Percentiles rank a stretch among this genome's conserved stretches.
Evolutionary conservation across 2,329 filamentous ascomycete genomes (phyloP).

Genomic region (Clarireedia hainanense): DNA sequence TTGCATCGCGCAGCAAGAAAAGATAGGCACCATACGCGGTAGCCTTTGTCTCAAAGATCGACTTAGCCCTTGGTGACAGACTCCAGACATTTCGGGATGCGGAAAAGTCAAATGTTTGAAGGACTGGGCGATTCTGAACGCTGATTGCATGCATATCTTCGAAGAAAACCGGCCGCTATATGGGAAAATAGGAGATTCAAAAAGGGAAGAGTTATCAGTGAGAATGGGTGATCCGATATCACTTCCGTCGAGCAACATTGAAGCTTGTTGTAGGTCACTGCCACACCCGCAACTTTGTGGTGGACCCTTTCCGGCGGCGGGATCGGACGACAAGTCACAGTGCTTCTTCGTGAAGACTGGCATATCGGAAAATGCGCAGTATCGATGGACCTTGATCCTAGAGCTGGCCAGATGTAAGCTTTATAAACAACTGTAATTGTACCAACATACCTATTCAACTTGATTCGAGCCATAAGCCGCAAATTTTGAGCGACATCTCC

Average conservation of each 20-base stretch:
- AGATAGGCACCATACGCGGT: conserved; percentile 28
- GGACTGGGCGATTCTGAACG: conserved; percentile 39
- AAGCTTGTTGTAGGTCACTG: neutral
- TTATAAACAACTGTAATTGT: no score
- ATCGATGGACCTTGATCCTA: conserved; percentile 44
- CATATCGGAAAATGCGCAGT: conserved; percentile 42
- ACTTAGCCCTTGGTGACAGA: no score
- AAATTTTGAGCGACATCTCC: conserved; percentile 36
- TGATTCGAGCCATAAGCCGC: conserved; percentile 40
- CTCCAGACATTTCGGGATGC: conserved; percentile 4
- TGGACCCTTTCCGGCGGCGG: neutral
- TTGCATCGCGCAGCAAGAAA: conserved; percentile 31
- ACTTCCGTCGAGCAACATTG: neutral
- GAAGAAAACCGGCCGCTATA: conserved; percentile 40
- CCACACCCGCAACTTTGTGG: conserved; percentile 2
- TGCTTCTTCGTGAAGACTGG: conserved; percentile 42
- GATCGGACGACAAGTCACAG: conserved; percentile 35
- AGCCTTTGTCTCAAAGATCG: neutral
- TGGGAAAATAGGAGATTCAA: conserved; percentile 29
- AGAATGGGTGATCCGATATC: neutral
- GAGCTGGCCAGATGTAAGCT: conserved; percentile 30
- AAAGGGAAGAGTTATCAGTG: neutral
- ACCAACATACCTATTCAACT: conserved; percentile 24
- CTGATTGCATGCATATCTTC: conserved; percentile 41
- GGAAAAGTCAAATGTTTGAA: conserved; percentile 41